Conservation (phyloP, 305 asterid species). For the Fraxinus platypoda region DNA sequence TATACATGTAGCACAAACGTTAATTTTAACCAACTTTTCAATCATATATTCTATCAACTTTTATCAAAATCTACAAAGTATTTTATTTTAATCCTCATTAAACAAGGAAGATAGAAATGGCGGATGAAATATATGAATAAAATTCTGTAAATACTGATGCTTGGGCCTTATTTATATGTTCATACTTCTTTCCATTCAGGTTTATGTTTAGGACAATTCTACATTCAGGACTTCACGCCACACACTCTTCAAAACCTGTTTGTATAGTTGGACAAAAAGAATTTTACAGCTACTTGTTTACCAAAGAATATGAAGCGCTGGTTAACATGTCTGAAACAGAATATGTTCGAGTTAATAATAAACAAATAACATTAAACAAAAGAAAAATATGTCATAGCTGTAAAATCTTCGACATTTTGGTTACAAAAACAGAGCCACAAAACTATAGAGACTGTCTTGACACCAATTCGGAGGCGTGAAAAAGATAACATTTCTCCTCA, state of each 20-base stretch:
- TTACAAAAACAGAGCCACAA: conserved; percentile 13
- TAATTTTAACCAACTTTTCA: no score
- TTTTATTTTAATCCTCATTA: no score
- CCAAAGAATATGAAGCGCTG: background rate
- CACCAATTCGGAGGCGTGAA: background rate
- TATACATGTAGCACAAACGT: no score
- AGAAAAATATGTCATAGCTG: background rate
- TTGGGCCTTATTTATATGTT: background rate
- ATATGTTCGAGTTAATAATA: background rate
- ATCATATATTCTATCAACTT: no score
- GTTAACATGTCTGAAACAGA: background rate
- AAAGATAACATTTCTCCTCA: background rate
- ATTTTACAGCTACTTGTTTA: background rate
- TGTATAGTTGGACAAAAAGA: background rate
- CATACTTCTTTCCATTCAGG: background rate
- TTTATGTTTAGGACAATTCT: background rate
- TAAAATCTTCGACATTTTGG: conserved; percentile 15
- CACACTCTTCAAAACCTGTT: background rate
- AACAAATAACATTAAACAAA: background rate
- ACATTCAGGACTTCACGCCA: background rate
- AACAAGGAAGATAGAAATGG: no score
- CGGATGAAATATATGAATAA: background rate
- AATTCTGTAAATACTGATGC: background rate
- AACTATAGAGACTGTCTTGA: background rate
- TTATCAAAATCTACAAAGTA: no score